Evolutionary conservation across 495 filamentous ascomycete genomes (phyloP).

Genomic region (Podospora australis): DNA sequence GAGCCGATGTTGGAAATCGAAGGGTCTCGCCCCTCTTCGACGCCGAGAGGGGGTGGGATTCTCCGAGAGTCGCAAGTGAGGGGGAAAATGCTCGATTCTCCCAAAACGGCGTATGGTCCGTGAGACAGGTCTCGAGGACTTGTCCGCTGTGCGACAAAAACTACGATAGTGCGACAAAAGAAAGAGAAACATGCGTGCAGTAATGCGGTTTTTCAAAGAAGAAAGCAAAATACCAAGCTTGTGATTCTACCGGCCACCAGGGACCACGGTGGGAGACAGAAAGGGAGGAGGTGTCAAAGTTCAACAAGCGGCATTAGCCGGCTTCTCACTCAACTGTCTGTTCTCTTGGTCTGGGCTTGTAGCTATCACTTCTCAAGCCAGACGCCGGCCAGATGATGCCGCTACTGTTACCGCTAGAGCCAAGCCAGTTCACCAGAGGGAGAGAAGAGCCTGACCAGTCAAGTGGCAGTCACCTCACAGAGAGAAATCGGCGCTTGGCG

Average conservation of each 20-base stretch:
- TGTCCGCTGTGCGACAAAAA: not conserved
- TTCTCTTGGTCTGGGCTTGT: too few relatives aligned
- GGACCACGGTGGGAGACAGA: not conserved
- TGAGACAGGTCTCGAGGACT: not conserved
- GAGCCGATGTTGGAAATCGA: not conserved
- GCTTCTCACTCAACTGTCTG: too few relatives aligned
- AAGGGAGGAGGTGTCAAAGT: not conserved
- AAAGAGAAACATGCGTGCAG: too few relatives aligned
- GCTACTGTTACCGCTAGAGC: too few relatives aligned
- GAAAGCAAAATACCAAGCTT: too few relatives aligned
- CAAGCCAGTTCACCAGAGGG: too few relatives aligned
- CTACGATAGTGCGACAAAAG: not conserved
- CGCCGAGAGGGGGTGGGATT: not conserved
- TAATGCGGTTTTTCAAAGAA: too few relatives aligned
- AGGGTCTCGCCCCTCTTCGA: constrained; percentile 1
- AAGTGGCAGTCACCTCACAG: not conserved
- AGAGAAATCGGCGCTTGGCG: constrained; percentile 17
- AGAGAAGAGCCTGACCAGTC: not conserved
- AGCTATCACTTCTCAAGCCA: too few relatives aligned
- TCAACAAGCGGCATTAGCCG: not conserved
- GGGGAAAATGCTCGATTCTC: not conserved
- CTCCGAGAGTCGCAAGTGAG: not conserved
- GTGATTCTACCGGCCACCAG: constrained; percentile 8
- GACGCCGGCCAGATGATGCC: too few relatives aligned
- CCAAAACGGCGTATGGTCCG: constrained; percentile 2